These are phyloP conservation scores for Nitzschia palea DNA, from an alignment of 108 stramenopile species.

Conservation along the genomic window DNA sequence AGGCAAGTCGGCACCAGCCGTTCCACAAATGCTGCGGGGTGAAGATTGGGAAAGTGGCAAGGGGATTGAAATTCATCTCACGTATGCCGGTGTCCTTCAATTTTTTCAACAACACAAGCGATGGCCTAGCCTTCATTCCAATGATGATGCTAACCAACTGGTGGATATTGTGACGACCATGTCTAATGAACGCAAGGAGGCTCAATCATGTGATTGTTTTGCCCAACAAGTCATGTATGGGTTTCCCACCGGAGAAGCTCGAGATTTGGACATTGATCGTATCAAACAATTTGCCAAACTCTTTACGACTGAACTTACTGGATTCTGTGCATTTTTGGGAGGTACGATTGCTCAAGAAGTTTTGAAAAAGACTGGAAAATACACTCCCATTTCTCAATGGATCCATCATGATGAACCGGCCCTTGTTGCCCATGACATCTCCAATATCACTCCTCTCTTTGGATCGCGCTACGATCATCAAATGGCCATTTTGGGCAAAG, in stretches of 20 bases:
- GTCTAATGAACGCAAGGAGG: slow-evolving; percentile 29
- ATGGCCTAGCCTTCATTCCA: slow-evolving; percentile 46
- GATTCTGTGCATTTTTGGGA: slow-evolving; percentile 93
- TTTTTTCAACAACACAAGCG: slow-evolving; percentile 29
- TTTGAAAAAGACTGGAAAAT: slow-evolving; percentile 98
- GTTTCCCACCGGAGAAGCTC: slow-evolving; percentile 52
- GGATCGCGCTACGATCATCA: slow-evolving; percentile 74
- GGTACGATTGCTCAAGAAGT: slow-evolving; percentile 98
- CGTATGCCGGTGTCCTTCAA: slow-evolving; percentile 40
- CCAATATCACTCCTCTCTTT: slow-evolving; percentile 36
- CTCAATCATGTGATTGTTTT: slow-evolving; percentile 41
- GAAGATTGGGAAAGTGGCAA: slow-evolving; percentile 61
- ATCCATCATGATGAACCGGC: slow-evolving; percentile 90
- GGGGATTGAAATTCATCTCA: slow-evolving; percentile 54
- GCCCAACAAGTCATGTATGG: slow-evolving; percentile 44
- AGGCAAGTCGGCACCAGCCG: slow-evolving; percentile 20
- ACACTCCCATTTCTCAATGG: slow-evolving; percentile 93
- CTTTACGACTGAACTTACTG: slow-evolving; percentile 61
- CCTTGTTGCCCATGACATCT: slow-evolving; percentile 55
- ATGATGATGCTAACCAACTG: slow-evolving; percentile 23
- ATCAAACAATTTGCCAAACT: slow-evolving; percentile 53
- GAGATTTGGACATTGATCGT: slow-evolving; percentile 56
- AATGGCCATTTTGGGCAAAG: slow-evolving; percentile 81
- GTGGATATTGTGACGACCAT: not conserved
- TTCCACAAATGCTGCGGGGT: slow-evolving; percentile 59